Evolutionary conservation across 768 basidiomycete genomes (phyloP).

Genomic region (Russula foetens): DNA sequence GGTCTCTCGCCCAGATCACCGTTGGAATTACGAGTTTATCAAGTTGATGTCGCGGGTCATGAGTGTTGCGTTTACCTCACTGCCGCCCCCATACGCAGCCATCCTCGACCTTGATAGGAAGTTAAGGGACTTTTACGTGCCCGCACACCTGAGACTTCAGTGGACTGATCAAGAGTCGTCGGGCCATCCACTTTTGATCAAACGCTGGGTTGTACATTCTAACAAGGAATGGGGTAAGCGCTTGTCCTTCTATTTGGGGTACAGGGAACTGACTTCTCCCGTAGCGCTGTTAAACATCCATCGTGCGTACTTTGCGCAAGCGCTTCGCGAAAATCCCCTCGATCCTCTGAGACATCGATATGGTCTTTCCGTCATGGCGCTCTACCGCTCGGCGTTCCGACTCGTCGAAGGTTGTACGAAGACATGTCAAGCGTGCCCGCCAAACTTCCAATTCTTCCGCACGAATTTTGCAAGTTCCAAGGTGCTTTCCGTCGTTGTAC

Average conservation of each 20-base stretch:
- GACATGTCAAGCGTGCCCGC: slow-evolving; percentile 34
- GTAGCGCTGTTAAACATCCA: slow-evolving; percentile 58
- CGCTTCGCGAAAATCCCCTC: slow-evolving; percentile 48
- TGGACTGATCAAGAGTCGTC: slow-evolving; percentile 21
- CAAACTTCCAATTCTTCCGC: slow-evolving; percentile 33
- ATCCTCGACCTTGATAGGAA: slow-evolving; percentile 53
- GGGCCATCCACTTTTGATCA: slow-evolving; percentile 2
- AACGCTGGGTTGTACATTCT: slow-evolving; percentile 20
- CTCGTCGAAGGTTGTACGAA: slow-evolving; percentile 43
- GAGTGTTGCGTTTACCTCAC: slow-evolving; percentile 28
- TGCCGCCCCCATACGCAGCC: slow-evolving; percentile 40
- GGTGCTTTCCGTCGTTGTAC: slow-evolving; percentile 53
- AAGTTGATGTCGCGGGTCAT: slow-evolving; percentile 39
- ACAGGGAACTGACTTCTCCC: neutral
- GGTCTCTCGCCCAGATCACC: slow-evolving; percentile 32
- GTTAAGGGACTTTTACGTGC: slow-evolving; percentile 53
- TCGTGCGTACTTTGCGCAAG: slow-evolving; percentile 59
- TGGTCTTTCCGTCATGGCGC: slow-evolving; percentile 61
- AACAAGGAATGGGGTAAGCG: slow-evolving; percentile 27
- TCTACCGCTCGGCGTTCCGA: slow-evolving; percentile 66
- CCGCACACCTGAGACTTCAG: slow-evolving; percentile 32
- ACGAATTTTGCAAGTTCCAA: slow-evolving; percentile 57
- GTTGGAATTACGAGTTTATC: slow-evolving; percentile 46
- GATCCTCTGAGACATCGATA: slow-evolving; percentile 56
- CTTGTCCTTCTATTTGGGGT: slow-evolving; percentile 13